These are phyloP conservation scores for Populus simonii DNA, from an alignment of 345 rosid species.

Conservation along the genomic window DNA sequence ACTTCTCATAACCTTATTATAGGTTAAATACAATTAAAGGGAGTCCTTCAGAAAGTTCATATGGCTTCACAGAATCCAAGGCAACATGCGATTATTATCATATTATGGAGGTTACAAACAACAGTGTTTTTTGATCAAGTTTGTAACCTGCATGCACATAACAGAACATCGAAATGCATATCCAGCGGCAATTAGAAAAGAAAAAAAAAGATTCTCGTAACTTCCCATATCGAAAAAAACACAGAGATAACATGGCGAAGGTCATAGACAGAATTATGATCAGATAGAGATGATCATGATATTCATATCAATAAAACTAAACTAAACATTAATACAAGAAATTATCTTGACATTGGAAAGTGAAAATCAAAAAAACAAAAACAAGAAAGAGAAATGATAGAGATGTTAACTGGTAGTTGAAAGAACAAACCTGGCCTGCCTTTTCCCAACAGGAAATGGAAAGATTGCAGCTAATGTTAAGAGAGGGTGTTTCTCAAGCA, in stretches of 20 bases:
- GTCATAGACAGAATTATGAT: too few relatives aligned
- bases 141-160: neutral
- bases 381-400: neutral
- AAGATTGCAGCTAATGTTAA: neutral
- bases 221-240: neutral
- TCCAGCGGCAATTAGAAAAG: neutral
- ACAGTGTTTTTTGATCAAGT: too few relatives aligned
- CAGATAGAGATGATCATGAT: too few relatives aligned
- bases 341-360: neutral
- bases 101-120: neutral
- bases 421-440: slow-evolving; percentile 2
- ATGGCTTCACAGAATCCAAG: neutral
- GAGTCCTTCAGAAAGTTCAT: too few relatives aligned
- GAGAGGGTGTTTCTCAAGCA: neutral
- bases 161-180: neutral
- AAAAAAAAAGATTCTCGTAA: neutral
- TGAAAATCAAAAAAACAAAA: neutral
- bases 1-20: neutral
- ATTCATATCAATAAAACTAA: too few relatives aligned
- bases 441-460: slow-evolving; percentile 7
- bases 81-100: neutral
- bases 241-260: neutral
- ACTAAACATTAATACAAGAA: neutral
- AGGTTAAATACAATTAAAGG: neutral
- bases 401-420: neutral